A percentile compares a stretch with the other conserved stretches of the same genome.
These are phyloP conservation scores for Dactylellina sp. DNA, from an alignment of 2,329 filamentous ascomycete genomes.

Conservation along the genomic window DNA sequence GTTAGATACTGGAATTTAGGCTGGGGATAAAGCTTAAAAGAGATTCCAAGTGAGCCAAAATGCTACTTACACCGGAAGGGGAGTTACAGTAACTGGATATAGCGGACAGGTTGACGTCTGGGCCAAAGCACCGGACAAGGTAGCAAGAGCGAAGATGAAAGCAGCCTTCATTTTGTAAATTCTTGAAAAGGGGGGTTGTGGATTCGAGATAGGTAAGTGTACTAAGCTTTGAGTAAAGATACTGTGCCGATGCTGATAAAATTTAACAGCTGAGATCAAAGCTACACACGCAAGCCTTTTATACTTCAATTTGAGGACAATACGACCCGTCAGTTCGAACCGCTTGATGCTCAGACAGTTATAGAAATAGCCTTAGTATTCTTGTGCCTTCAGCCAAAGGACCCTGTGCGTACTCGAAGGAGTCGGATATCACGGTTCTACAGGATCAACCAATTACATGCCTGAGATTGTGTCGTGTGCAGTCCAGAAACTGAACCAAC, in stretches of 20 bases:
- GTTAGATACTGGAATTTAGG: neutral
- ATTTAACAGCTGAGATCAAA: neutral
- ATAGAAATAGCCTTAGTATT: too few species aligned
- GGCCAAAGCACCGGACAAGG: conserved; percentile 37
- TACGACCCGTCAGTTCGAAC: neutral
- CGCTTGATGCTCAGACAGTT: too few species aligned
- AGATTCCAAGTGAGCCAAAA: neutral
- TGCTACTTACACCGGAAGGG: conserved; percentile 40
- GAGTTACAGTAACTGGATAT: conserved; percentile 50
- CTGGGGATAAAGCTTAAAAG: neutral
- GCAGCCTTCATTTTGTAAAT: conserved; percentile 47
- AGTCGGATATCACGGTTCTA: neutral
- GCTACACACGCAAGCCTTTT: conserved; percentile 15
- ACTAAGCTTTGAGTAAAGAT: too few species aligned
- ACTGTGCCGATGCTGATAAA: conserved; percentile 3
- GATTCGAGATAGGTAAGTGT: too few species aligned
- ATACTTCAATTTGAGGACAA: conserved; percentile 13
- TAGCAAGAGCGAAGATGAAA: conserved; percentile 31
- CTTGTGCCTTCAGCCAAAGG: too few species aligned
- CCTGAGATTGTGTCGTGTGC: conserved; percentile 40
- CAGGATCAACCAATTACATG: conserved; percentile 7
- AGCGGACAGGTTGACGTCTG: conserved; percentile 52
- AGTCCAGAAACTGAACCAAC: neutral
- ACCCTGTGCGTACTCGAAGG: too few species aligned
- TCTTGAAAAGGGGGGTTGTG: neutral